These are phyloP conservation scores for Aquilaria agallochum DNA, from an alignment of 441 rosid genomes.

Conservation along the genomic window DNA sequence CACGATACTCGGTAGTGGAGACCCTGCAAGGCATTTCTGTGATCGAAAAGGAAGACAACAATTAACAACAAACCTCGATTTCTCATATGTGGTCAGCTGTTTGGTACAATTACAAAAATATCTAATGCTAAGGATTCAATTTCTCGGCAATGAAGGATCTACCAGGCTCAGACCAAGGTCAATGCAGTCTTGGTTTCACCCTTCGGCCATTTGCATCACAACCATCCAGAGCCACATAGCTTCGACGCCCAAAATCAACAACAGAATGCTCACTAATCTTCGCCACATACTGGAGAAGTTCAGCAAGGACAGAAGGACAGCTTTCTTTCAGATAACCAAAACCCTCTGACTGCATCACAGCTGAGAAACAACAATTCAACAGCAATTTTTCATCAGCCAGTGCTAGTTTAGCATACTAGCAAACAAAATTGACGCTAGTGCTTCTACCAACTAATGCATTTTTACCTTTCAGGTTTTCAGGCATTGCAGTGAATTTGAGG, in stretches of 20 bases:
- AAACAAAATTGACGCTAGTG: no score
- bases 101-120: slow-evolving; percentile 32
- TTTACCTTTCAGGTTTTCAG: slow-evolving; percentile 75
- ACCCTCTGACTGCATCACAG: slow-evolving; percentile 94
- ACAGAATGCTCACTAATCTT: slow-evolving; percentile 46
- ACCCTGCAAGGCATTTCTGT: no score
- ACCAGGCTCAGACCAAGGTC: slow-evolving; percentile 17
- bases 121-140: slow-evolving; percentile 23
- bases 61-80: slow-evolving; percentile 15
- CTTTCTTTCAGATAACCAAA: slow-evolving; percentile 65
- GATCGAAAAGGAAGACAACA: slow-evolving; percentile 7
- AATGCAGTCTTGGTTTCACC: slow-evolving; percentile 61
- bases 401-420: no score
- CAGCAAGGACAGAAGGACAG: slow-evolving; percentile 68
- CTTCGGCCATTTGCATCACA: slow-evolving; percentile 46
- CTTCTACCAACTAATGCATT: not conserved
- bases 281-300: slow-evolving; percentile 54
- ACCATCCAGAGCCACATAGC: slow-evolving; percentile 41
- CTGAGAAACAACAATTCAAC: slow-evolving; percentile 29
- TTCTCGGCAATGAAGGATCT: not conserved
- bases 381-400: slow-evolving; percentile 1
- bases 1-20: no score
- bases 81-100: slow-evolving; percentile 20
- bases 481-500: slow-evolving; percentile 70
- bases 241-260: slow-evolving; percentile 28